Conservation (phyloP, 1,284 basidiomycete species). For the Flammula alnicola region DNA sequence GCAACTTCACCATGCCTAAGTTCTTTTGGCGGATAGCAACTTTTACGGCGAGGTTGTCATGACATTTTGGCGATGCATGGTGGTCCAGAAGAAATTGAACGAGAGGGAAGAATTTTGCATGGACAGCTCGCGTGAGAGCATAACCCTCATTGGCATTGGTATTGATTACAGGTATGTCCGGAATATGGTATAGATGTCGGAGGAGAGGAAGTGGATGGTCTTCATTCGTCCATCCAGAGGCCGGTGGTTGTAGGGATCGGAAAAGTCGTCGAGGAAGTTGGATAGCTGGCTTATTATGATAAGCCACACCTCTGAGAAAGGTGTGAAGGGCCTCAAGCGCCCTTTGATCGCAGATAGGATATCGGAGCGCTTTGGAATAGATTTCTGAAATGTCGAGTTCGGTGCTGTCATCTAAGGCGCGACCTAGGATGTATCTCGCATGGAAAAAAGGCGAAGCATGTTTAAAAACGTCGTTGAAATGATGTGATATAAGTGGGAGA, state of each 20-base stretch:
- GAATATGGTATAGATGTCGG: conserved; percentile 52
- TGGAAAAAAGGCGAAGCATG: conserved; percentile 55
- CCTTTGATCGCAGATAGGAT: conserved; percentile 62
- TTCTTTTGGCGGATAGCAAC: conserved; percentile 78
- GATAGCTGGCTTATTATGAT: conserved; percentile 22
- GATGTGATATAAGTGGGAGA: conserved; percentile 60
- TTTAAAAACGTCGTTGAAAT: conserved; percentile 57
- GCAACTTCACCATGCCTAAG: conserved; percentile 67
- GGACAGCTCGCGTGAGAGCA: conserved; percentile 76
- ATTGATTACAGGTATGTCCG: conserved; percentile 46
- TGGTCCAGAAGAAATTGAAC: conserved; percentile 69
- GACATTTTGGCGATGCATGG: conserved; percentile 71
- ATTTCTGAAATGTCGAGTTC: conserved; percentile 30
- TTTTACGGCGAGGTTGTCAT: conserved; percentile 65
- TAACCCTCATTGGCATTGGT: conserved; percentile 76
- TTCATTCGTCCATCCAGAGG: conserved; percentile 41
- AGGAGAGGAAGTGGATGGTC: conserved; percentile 69
- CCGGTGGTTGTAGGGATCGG: conserved; percentile 43
- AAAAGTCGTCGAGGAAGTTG: conserved; percentile 69
- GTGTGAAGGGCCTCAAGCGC: conserved; percentile 59
- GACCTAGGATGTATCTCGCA: conserved; percentile 62
- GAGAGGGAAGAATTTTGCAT: conserved; percentile 64
- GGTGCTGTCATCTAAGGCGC: conserved; percentile 27
- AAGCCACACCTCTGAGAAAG: conserved; percentile 17
- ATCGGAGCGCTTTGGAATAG: conserved; percentile 59